Base-by-base conservation (phyloP, 805 yeast species). In the Metschnikowia matae region DNA sequence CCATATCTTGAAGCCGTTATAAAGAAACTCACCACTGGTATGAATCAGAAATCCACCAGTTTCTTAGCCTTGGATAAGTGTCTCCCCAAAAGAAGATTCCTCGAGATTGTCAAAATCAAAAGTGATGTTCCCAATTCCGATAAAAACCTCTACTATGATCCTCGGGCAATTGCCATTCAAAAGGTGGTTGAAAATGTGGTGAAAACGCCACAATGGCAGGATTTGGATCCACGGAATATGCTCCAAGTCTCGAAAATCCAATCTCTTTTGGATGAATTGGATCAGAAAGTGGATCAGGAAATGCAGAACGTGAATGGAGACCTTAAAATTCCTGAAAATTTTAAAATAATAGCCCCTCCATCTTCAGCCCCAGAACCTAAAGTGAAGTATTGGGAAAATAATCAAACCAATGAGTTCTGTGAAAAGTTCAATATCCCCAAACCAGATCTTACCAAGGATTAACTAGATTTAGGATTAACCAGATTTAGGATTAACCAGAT, bases 11-110 rank as follows among this genome's bases (percentile, higher is more conserved):
- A 42, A 29, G 45, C 45, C 17, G 31, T 42, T 6, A 20, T 14
- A n/a, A 21, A 42, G 4, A 14, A 20, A 32, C 32, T 33, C 38
- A 6, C 20, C 38, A 33, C 10, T n/a, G 45, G 39, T 23, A 3
- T 11, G 5, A 42, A 13, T 61, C 70, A 44, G 77, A 74, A 48
- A 63, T 71, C 18, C 65, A 81, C 85, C 2, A 60, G 66, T 13
- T 92, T 90, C 59, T 65, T 88, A 31, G 94, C 98, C 0, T 72
- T 92, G 26, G 97, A 91, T 63, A 92, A 92, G 65, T 89, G 96
- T 58, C 69, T 87, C 1, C 89, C 89, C 1, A 68, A 75, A 15
- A 70, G 96, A 20, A 60, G 70, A 21, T 88, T 77, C 61, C 54
- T 89, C 8, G 85, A 84, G 51, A 58, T 78, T 3, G 21, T 82